Percentiles rank a stretch among this genome's conserved stretches.
These are phyloP conservation scores for Hortaea sp. DNA, from an alignment of 2,329 filamentous ascomycete genomes.

Conservation along the genomic window DNA sequence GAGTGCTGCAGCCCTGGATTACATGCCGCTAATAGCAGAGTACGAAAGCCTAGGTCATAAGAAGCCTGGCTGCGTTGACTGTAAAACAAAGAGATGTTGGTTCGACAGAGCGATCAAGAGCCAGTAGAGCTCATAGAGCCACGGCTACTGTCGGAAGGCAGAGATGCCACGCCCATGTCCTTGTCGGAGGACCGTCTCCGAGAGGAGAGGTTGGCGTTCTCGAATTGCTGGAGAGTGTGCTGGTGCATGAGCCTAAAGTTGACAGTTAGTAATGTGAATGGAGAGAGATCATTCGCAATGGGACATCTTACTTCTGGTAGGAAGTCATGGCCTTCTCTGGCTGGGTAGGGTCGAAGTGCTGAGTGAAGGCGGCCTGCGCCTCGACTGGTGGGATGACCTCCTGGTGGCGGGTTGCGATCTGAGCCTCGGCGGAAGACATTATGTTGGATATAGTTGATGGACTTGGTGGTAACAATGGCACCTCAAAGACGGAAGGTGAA, in stretches of 20 bases:
- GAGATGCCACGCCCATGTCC: conserved; percentile 6
- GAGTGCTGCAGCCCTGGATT: not conserved
- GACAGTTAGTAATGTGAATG: not conserved
- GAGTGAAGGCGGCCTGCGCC: conserved; percentile 23
- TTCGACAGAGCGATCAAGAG: conserved; percentile 7
- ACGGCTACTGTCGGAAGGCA: conserved; percentile 15
- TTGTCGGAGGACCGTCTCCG: conserved; percentile 28
- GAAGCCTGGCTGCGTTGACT: not conserved
- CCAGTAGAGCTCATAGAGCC: conserved; percentile 19
- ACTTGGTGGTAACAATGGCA: not conserved
- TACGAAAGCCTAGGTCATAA: not conserved
- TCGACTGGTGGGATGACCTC: conserved; percentile 33
- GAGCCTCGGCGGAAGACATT: conserved; percentile 18
- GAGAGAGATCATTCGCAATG: not conserved
- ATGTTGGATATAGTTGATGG: not conserved
- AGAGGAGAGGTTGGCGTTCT: conserved; percentile 35
- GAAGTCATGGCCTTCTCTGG: conserved; percentile 30
- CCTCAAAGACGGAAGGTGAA: not conserved
- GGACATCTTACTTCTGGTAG: conserved; percentile 32
- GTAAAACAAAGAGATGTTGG: not conserved
- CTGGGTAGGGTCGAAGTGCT: conserved; percentile 34
- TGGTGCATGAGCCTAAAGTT: conserved; percentile 38
- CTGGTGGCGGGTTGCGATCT: conserved; percentile 28
- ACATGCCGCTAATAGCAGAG: not conserved
- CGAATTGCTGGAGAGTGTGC: conserved; percentile 41